A percentile compares a stretch with the other conserved stretches of the same genome.
Conservation (phyloP, 2,329 filamentous ascomycete genomes). For the Cladosporium sp. region DNA sequence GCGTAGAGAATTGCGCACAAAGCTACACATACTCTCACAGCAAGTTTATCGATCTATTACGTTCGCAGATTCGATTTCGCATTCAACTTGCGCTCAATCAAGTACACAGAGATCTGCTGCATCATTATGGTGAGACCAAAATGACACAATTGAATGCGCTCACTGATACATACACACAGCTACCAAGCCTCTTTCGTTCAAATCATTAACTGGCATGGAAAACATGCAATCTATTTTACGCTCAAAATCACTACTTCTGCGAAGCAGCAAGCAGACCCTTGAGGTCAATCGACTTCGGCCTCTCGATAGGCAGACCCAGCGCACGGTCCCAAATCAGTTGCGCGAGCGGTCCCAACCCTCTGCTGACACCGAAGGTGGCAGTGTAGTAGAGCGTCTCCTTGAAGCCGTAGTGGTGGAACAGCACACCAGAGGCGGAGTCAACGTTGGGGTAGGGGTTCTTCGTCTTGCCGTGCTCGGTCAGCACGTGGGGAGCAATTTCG, state of each 20-base stretch:
- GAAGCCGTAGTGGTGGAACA: slow-evolving; percentile 98
- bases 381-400: slow-evolving; percentile 94
- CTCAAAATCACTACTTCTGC: slow-evolving; percentile 16
- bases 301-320: slow-evolving; percentile 89
- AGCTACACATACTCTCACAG: too few species aligned
- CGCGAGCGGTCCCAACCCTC: slow-evolving; percentile 77
- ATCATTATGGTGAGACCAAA: not conserved
- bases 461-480: slow-evolving; percentile 86
- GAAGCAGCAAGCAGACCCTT: slow-evolving; percentile 70
- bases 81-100: too few species aligned
- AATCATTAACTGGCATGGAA: not conserved
- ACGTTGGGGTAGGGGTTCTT: slow-evolving; percentile 80
- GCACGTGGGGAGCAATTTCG: slow-evolving; percentile 81
- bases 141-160: not conserved
- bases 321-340: slow-evolving; percentile 96
- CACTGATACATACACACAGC: not conserved
- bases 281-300: slow-evolving; percentile 95
- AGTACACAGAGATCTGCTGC: too few species aligned
- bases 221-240: not conserved
- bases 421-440: slow-evolving; percentile 84
- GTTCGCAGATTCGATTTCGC: too few species aligned
- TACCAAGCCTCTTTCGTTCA: not conserved
- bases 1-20: too few species aligned
- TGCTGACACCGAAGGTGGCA: slow-evolving; percentile 65
- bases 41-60: too few species aligned